Evolutionary conservation across 352 stramenopile genomes (phyloP).

Genomic region (Pythium chondricola): DNA sequence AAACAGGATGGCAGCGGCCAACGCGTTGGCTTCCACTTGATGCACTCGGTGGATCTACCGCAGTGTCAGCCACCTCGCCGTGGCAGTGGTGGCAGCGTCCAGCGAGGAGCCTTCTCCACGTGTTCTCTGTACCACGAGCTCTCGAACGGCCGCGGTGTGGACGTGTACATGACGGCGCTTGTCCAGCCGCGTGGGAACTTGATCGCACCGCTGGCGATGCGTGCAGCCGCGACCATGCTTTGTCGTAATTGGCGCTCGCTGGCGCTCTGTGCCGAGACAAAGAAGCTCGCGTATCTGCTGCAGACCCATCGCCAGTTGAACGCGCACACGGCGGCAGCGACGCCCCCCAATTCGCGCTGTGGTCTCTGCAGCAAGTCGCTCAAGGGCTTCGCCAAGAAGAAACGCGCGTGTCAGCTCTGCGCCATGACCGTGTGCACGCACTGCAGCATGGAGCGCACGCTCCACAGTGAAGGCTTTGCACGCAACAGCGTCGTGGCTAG

Average conservation of each 20-base stretch:
- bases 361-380: conserved; percentile 21
- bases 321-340: background rate
- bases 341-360: conserved; percentile 4
- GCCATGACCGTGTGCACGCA: conserved; percentile 10
- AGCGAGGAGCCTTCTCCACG: conserved; percentile 14
- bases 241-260: conserved; percentile 12
- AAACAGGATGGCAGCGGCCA: conserved; percentile 21
- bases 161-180: conserved; percentile 23
- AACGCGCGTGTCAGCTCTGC: conserved; percentile 19
- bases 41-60: conserved; percentile 38
- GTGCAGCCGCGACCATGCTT: conserved; percentile 9
- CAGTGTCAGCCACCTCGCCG: background rate
- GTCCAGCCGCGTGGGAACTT: conserved; percentile 18
- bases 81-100: conserved; percentile 1
- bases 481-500: conserved; percentile 22
- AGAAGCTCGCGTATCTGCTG: conserved; percentile 24
- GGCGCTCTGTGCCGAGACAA: conserved; percentile 19
- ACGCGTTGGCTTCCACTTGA: conserved; percentile 37
- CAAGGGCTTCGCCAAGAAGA: conserved; percentile 12
- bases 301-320: conserved; percentile 21
- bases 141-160: conserved; percentile 8
- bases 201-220: conserved; percentile 6
- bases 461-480: conserved; percentile 11
- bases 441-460: conserved; percentile 18
- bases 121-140: conserved; percentile 24